Evolutionary conservation across 257 asterid genomes (phyloP), one percentile per base, ranked within the genome.

Genomic region (Vinca minor): DNA sequence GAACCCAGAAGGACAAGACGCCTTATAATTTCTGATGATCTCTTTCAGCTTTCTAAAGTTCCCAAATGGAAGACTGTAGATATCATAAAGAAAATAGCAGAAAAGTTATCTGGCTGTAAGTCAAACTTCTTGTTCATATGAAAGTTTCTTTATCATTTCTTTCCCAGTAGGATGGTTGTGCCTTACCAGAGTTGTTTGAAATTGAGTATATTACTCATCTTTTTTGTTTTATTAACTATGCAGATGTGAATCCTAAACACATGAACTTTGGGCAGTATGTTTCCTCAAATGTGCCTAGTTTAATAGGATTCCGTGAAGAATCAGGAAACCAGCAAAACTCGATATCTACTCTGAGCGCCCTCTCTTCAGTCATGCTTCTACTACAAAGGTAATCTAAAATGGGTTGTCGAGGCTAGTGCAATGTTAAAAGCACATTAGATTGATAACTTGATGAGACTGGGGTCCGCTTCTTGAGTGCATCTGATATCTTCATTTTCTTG

Each of bases 11-110:
- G 82, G 83, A 79, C 79, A n/a, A 77, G 95, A 20, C 80, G 78
- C 69, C 75, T 93, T 72, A 62, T 89, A 55, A 76, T 93, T 74
- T 97, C 99, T 42, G 97, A 89, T 79, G 99, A 93, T 75, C 94
- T 93, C 64, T 93, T 89, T 87, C 95, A 87, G 86, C 88, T 87
- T 26, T 85, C 92, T 62, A 83, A 83, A 69, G 82, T 84, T 63
- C 95, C 97, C 26, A 59, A 75, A 59, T 88, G 78, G 86, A 87
- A 79, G 82, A 85, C 89, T 34, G 78, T 81, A 39, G 70, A 77
- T 71, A 84, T 86, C 59, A 87, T 93, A n/a, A 75, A 76, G 75
- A 87, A 78, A 70, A 81, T 83, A 71, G 57, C 82, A 57, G 89
- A 80, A 65, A 89, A 81, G 57, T 76, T 84, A 79, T 77, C 90